Evolutionary conservation across 2,329 filamentous ascomycete species (phyloP), one percentile per base, ranked within the genome.

Genomic region (Cladosporium sp.): DNA sequence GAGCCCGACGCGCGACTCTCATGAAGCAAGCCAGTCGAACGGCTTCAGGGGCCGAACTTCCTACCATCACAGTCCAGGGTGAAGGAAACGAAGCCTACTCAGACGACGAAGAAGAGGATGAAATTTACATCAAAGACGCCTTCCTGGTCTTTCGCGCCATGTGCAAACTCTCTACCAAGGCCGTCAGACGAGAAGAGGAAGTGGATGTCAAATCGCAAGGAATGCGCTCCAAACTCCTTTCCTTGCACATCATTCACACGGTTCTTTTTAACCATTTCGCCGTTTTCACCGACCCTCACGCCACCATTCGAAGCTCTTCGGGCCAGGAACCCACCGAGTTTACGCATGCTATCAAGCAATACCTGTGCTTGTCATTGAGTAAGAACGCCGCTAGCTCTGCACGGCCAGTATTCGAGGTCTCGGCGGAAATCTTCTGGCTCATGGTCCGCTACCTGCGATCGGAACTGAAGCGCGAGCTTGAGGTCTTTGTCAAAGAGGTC

Each of bases 131-230:
- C 60, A 88, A 93, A 59, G 93, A 98, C 71, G 91, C 93, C 8
- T 98, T 97, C 68, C 80, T 98, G 18, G 90, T 98, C 39, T 97
- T 98, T 72, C 82, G 93, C 27, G 95, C 93, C 3, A 93, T 98
- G 73, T 98, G 94, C 77, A 95, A 96, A 69, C 76, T 98, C 39
- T 96, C 92, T 52, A 96, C 92, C 55, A 98, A 98, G 67, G 75
- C 90, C 35, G 76, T 98, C 20, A 83, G 88, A 7, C 83, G 90
- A 2, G 93, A 98, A 55, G 91, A 97, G 67, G 83, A 95, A 16
- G 90, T 92, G 62, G 93, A 98, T 63, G 73, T 95, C 45, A 90
- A 89, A 50, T 92, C 91, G 15, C 91, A 96, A 64, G 88, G 92
- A 32, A 98, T 98, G 92, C 85, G 93, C 53, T 96, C 92, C 2